These are phyloP conservation scores for Trypethelium eluteriae DNA, from an alignment of 495 filamentous ascomycete genomes.

Conservation along the genomic window DNA sequence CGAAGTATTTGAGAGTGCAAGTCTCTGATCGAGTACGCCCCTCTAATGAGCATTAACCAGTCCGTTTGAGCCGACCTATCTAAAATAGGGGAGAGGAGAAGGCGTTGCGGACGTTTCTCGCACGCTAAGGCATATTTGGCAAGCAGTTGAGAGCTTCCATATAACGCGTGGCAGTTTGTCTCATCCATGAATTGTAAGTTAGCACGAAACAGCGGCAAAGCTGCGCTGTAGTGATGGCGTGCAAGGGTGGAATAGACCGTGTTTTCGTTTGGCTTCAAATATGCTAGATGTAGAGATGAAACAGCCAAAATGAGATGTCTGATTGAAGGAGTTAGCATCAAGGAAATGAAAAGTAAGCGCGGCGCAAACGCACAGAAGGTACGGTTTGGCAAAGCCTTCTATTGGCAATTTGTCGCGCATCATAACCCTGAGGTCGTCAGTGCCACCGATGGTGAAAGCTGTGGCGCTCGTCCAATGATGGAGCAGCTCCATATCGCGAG, in stretches of 20 bases:
- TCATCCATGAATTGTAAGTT: neutral
- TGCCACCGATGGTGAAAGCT: neutral
- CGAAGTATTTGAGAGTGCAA: neutral
- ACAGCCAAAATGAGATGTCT: constrained; percentile 4
- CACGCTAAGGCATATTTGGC: neutral
- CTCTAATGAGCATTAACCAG: neutral
- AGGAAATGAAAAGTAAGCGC: neutral
- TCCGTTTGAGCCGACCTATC: neutral
- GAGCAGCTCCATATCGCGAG: constrained; percentile 1
- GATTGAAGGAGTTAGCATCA: neutral
- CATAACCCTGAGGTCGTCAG: neutral
- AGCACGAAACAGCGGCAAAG: constrained; percentile 1
- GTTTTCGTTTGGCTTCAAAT: neutral
- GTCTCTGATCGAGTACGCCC: neutral
- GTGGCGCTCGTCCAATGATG: neutral
- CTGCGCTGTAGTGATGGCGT: constrained; percentile 1
- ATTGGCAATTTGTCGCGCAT: neutral
- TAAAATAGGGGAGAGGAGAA: neutral
- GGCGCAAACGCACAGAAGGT: neutral
- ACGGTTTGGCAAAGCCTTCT: constrained; percentile 4
- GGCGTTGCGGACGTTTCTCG: neutral
- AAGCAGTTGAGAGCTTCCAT: constrained; percentile 7
- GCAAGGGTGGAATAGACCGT: neutral
- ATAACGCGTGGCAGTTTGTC: neutral
- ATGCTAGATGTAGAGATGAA: constrained; percentile 1